These are phyloP conservation scores for Acanthamoeba culbertsoni DNA, from an alignment of 208 protist genomes.

Conservation along the genomic window DNA sequence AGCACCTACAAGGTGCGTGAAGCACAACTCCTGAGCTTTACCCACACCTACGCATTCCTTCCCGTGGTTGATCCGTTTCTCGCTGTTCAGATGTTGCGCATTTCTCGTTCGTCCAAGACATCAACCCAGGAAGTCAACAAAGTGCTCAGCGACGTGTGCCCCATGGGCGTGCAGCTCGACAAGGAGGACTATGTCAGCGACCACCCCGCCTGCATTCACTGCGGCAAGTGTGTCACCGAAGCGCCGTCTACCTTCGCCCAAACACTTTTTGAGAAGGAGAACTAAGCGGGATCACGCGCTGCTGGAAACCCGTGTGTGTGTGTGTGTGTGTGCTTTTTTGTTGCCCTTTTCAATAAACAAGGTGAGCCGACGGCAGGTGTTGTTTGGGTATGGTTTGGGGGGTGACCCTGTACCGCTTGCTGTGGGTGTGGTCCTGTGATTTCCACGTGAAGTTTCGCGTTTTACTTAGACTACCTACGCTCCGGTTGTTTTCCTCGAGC, in stretches of 20 bases:
- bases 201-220: slow-evolving; percentile 39
- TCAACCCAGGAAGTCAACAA: background rate
- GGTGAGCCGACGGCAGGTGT: too few relatives aligned
- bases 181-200: slow-evolving; percentile 7
- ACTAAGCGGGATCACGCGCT: background rate
- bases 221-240: slow-evolving; percentile 48
- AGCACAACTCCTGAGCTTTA: background rate
- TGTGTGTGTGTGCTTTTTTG: too few relatives aligned
- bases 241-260: background rate
- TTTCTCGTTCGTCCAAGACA: background rate
- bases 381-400: too few relatives aligned
- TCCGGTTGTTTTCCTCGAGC: too few relatives aligned
- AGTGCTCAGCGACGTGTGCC: slow-evolving; percentile 54
- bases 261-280: background rate
- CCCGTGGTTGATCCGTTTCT: background rate
- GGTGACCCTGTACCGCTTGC: too few relatives aligned
- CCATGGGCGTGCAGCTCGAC: slow-evolving; percentile 23
- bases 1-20: slow-evolving; percentile 37
- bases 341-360: too few relatives aligned
- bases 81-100: background rate
- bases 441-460: too few relatives aligned
- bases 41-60: background rate
- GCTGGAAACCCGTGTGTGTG: too few relatives aligned
- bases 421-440: too few relatives aligned
- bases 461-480: too few relatives aligned